phyloP scores from a whole-genome alignment of 805 yeast genomes.

The Kuraishia capsulata region DNA sequence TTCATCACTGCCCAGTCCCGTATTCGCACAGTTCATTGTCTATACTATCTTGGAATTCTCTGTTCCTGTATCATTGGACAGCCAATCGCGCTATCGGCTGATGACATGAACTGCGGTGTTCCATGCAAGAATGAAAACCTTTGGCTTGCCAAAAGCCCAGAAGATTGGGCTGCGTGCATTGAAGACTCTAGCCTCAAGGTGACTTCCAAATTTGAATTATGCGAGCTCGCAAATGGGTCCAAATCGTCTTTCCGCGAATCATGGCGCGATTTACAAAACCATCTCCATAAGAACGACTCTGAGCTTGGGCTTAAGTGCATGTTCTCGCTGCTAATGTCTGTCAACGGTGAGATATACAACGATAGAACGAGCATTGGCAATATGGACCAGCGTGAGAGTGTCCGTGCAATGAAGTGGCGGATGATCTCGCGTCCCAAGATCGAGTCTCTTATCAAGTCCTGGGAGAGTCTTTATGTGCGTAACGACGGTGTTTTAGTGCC shows the following conservation, averaged over 20 bases:
- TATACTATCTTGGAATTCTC: constrained; percentile 39
- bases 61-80: constrained; percentile 36
- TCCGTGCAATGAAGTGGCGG: constrained; percentile 50
- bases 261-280: constrained; percentile 39
- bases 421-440: constrained; percentile 50
- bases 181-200: constrained; percentile 26
- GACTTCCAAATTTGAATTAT: constrained; percentile 45
- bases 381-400: constrained; percentile 13
- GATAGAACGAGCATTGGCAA: constrained; percentile 34
- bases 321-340: constrained; percentile 49
- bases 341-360: constrained; percentile 56
- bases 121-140: constrained; percentile 52
- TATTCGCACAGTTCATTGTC: constrained; percentile 42
- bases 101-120: constrained; percentile 52
- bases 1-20: constrained; percentile 47
- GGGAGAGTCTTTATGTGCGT: constrained; percentile 57
- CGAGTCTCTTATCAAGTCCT: constrained; percentile 46
- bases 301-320: constrained; percentile 38
- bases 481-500: constrained; percentile 57
- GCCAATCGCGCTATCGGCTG: constrained; percentile 26
- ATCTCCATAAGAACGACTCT: constrained; percentile 22
- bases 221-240: constrained; percentile 44
- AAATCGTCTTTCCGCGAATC: constrained; percentile 41
- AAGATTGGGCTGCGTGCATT: constrained; percentile 41
- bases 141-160: constrained; percentile 43